Percentiles rank a stretch among this genome's conserved stretches.
Conservation (phyloP, 371 early-diverging fungal genomes). For the Thermomucor indicae-seudaticae region DNA sequence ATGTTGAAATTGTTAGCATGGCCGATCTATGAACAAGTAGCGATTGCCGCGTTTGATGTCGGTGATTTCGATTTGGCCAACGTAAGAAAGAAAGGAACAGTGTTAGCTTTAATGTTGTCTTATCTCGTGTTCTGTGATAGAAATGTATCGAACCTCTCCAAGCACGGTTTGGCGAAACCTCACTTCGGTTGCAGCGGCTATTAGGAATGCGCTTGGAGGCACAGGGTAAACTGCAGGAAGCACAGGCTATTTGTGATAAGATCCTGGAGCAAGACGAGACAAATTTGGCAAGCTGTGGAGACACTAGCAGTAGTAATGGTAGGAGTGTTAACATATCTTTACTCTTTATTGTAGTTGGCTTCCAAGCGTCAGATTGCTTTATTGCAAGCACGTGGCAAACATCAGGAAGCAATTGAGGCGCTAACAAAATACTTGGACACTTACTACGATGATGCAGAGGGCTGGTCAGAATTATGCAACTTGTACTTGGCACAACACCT, state of each 20-base stretch:
- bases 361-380: constrained; percentile 76
- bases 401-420: constrained; percentile 68
- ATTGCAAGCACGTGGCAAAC: constrained; percentile 59
- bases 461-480: constrained; percentile 80
- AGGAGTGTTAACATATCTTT: constrained; percentile 7
- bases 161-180: constrained; percentile 55
- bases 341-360: constrained; percentile 36
- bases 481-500: constrained; percentile 64
- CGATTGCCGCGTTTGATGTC: constrained; percentile 76
- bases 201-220: constrained; percentile 72
- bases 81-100: no score
- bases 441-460: constrained; percentile 81
- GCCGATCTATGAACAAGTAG: constrained; percentile 79
- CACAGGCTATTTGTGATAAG: constrained; percentile 59
- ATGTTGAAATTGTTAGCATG: constrained; percentile 44
- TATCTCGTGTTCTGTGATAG: constrained; percentile 18
- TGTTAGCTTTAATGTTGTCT: no score
- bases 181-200: constrained; percentile 64
- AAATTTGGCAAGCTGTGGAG: constrained; percentile 46
- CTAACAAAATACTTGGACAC: constrained; percentile 76
- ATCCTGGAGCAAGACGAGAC: constrained; percentile 65
- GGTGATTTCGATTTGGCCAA: constrained; percentile 44
- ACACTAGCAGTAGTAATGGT: background rate
- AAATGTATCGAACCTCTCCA: constrained; percentile 57
- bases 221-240: constrained; percentile 60